Percentiles rank a stretch among this genome's conserved stretches.
These are phyloP conservation scores for Yamadazyma tumulicola DNA, from an alignment of 805 yeast species.

Conservation along the genomic window DNA sequence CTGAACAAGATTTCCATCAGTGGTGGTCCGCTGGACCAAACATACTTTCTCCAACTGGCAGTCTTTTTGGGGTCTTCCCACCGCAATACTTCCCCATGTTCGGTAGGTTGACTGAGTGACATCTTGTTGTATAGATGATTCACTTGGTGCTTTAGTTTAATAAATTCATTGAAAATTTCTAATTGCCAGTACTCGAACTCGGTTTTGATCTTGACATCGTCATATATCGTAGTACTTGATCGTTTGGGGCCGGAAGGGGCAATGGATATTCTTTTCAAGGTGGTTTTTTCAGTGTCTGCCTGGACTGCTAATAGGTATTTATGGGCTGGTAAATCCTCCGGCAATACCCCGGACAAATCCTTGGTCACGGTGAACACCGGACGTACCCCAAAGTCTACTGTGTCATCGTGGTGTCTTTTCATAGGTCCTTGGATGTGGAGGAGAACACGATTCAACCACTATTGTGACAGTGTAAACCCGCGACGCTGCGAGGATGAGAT, in stretches of 20 bases:
- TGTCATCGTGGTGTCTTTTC: conserved; percentile 1
- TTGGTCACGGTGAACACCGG: conserved; percentile 1
- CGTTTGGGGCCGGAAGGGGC: not conserved
- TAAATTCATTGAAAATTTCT: conserved; percentile 1
- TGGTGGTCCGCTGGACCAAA: conserved; percentile 29
- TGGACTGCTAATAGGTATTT: conserved; percentile 5
- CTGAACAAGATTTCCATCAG: conserved; percentile 15
- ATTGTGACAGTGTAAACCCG: too few relatives aligned
- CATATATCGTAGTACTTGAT: too few relatives aligned
- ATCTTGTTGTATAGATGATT: not conserved
- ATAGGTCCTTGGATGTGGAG: not conserved
- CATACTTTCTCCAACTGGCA: conserved; percentile 28
- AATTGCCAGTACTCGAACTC: conserved; percentile 4
- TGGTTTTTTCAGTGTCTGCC: conserved; percentile 4
- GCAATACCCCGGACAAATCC: not conserved
- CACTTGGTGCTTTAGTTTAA: conserved; percentile 1
- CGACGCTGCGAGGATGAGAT: too few relatives aligned
- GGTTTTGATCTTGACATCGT: not conserved
- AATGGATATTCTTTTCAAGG: not conserved
- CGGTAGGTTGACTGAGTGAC: not conserved
- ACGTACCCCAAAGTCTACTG: not conserved
- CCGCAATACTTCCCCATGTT: not conserved
- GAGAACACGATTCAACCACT: conserved; percentile 1
- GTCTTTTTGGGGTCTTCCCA: conserved; percentile 21
- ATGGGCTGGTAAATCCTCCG: conserved; percentile 5